A percentile compares a stretch with the other conserved stretches of the same genome.
Evolutionary conservation across 768 basidiomycete genomes (phyloP).

Genomic region (Kwoniella bestiolae): DNA sequence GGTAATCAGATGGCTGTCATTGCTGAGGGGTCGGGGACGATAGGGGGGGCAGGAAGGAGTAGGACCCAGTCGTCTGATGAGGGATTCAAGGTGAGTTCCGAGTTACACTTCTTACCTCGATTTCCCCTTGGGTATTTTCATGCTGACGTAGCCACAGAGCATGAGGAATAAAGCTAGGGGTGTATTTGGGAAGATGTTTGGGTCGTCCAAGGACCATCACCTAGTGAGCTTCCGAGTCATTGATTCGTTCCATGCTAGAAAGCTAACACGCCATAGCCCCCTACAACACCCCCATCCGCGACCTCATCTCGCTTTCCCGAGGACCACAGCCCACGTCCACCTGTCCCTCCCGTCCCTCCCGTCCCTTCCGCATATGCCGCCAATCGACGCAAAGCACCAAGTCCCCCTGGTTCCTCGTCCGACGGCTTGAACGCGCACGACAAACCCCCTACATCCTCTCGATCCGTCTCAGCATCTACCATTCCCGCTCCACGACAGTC

Average conservation of each 20-base stretch:
- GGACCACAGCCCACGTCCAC: constrained; percentile 12
- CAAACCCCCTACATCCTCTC: constrained; percentile 1
- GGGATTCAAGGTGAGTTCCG: constrained; percentile 40
- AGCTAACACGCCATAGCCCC: background rate
- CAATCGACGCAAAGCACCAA: constrained; percentile 9
- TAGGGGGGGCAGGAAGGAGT: constrained; percentile 12
- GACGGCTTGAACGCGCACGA: constrained; percentile 8
- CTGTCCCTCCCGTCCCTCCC: constrained; percentile 37
- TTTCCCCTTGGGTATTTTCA: too few species aligned
- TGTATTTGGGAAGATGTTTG: constrained; percentile 53
- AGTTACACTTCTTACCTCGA: too few species aligned
- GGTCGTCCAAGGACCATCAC: constrained; percentile 21
- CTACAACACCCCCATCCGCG: constrained; percentile 17
- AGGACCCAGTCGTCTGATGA: constrained; percentile 31
- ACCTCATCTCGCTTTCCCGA: constrained; percentile 12
- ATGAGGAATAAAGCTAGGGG: constrained; percentile 52
- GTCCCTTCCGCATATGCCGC: constrained; percentile 25
- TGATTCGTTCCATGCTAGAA: background rate
- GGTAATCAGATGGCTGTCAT: constrained; percentile 31
- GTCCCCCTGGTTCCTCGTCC: constrained; percentile 2
- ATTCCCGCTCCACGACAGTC: constrained; percentile 7
- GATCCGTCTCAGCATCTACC: constrained; percentile 8
- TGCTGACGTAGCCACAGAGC: constrained; percentile 28
- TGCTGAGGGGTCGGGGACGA: constrained; percentile 22
- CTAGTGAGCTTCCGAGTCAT: background rate